Conservation (phyloP, 2,329 filamentous ascomycete genomes). For the Fusarium poae region DNA sequence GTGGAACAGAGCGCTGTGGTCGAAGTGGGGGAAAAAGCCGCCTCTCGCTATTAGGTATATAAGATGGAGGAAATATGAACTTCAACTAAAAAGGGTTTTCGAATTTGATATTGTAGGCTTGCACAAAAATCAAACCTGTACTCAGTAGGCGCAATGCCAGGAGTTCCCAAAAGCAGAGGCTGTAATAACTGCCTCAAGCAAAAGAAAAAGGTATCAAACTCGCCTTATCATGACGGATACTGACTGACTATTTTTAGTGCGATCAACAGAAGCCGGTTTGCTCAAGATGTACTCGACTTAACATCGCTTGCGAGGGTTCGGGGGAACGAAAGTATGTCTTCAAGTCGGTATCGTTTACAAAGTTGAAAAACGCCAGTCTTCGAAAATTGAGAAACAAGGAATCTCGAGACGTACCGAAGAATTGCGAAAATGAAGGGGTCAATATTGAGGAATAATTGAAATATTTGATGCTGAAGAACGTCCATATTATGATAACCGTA, state of each 20-base stretch:
- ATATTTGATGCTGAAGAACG: background rate
- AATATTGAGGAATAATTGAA: background rate
- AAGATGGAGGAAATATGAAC: background rate
- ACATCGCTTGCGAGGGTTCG: slow-evolving; percentile 60
- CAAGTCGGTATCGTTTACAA: slow-evolving; percentile 52
- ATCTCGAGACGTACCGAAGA: background rate
- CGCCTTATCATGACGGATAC: no score
- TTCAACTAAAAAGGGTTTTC: accelerated
- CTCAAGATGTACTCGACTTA: slow-evolving; percentile 60
- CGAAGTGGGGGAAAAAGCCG: slow-evolving; percentile 5
- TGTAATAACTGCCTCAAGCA: slow-evolving; percentile 64
- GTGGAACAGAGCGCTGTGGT: slow-evolving; percentile 17
- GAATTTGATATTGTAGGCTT: background rate
- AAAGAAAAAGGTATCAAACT: slow-evolving; percentile 63
- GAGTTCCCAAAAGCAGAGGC: slow-evolving; percentile 63
- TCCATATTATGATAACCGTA: background rate
- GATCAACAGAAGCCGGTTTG: slow-evolving; percentile 60
- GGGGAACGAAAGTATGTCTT: slow-evolving; percentile 64
- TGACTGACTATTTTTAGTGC: slow-evolving; percentile 53
- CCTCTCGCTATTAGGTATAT: background rate
- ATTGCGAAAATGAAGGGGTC: background rate
- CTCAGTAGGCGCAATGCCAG: slow-evolving; percentile 56
- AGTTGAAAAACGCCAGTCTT: background rate
- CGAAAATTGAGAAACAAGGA: background rate
- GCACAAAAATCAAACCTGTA: background rate